These are phyloP conservation scores for Adansonia rubrostipa DNA, from an alignment of 441 rosid genomes.

Conservation along the genomic window DNA sequence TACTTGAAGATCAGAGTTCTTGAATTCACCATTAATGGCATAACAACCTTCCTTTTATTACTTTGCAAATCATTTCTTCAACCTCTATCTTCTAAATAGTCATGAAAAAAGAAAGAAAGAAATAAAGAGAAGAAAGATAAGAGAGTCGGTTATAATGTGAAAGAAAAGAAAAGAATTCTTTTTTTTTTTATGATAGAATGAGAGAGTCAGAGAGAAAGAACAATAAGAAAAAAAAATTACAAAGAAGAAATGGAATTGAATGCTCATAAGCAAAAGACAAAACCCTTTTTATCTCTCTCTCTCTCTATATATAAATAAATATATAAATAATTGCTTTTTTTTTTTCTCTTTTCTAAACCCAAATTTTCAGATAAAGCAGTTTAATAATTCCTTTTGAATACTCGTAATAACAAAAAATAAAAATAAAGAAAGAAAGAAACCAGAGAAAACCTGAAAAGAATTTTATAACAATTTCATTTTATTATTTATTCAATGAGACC, in stretches of 20 bases:
- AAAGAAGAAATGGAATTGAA: constrained; percentile 36
- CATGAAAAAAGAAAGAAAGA: constrained; percentile 13
- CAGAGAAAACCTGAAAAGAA: constrained; percentile 26
- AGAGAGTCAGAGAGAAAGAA: constrained; percentile 27
- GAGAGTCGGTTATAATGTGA: constrained; percentile 33
- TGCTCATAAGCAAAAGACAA: constrained; percentile 41
- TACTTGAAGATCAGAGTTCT: constrained; percentile 24
- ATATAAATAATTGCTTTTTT: constrained; percentile 32
- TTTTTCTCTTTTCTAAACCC: constrained; percentile 19
- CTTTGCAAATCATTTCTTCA: constrained; percentile 28
- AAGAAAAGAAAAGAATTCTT: neutral
- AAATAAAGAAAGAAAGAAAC: neutral
- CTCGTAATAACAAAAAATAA: no score
- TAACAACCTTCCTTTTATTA: constrained; percentile 30
- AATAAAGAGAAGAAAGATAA: neutral
- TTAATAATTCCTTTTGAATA: constrained; percentile 44
- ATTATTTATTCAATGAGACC: neutral
- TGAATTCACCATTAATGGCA: constrained; percentile 44
- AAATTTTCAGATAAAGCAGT: constrained; percentile 59
- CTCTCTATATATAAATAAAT: neutral
- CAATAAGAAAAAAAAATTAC: neutral
- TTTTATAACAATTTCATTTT: neutral
- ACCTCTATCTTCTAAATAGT: constrained; percentile 20
- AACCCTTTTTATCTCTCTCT: constrained; percentile 19
- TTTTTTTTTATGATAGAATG: constrained; percentile 3